These are phyloP conservation scores for Leccinum rimulosum DNA, from an alignment of 768 basidiomycete genomes.

Conservation along the genomic window DNA sequence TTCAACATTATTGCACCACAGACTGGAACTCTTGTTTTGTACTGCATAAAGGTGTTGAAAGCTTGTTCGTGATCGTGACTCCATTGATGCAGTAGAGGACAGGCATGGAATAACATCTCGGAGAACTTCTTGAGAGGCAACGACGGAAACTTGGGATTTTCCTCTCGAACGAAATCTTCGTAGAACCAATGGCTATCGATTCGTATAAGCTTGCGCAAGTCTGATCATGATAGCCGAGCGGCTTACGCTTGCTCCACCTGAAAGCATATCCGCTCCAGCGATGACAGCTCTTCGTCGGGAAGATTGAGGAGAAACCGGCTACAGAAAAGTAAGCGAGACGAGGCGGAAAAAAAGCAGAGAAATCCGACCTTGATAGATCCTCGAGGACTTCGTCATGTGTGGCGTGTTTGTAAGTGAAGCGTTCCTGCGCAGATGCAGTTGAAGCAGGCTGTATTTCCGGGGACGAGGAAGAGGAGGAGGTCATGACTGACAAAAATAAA, in stretches of 20 bases:
- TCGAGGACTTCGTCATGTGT: slow-evolving; percentile 85
- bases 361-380: slow-evolving; percentile 77
- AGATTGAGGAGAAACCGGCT: slow-evolving; percentile 97
- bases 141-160: slow-evolving; percentile 83
- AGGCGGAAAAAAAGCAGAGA: slow-evolving; percentile 7
- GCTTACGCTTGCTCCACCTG: slow-evolving; percentile 98
- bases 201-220: slow-evolving; percentile 14
- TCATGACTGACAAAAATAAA: slow-evolving; percentile 45
- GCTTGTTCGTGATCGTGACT: slow-evolving; percentile 82
- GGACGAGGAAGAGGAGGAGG: slow-evolving; percentile 76
- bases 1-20: slow-evolving; percentile 98
- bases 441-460: slow-evolving; percentile 63
- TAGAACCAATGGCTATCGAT: slow-evolving; percentile 94
- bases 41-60: slow-evolving; percentile 89
- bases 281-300: slow-evolving; percentile 87
- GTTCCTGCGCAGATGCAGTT: slow-evolving; percentile 37
- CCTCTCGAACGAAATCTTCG: slow-evolving; percentile 95
- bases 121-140: slow-evolving; percentile 91
- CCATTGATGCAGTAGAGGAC: slow-evolving; percentile 81
- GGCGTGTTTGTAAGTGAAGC: slow-evolving; percentile 64
- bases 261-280: slow-evolving; percentile 93
- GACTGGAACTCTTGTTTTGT: slow-evolving; percentile 95
- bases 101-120: slow-evolving; percentile 82
- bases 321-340: slow-evolving; percentile 15
- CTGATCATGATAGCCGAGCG: slow-evolving; percentile 5